Base-by-base conservation (phyloP, 2,329 filamentous ascomycete species). In the Ambrosiella xylebori region DNA sequence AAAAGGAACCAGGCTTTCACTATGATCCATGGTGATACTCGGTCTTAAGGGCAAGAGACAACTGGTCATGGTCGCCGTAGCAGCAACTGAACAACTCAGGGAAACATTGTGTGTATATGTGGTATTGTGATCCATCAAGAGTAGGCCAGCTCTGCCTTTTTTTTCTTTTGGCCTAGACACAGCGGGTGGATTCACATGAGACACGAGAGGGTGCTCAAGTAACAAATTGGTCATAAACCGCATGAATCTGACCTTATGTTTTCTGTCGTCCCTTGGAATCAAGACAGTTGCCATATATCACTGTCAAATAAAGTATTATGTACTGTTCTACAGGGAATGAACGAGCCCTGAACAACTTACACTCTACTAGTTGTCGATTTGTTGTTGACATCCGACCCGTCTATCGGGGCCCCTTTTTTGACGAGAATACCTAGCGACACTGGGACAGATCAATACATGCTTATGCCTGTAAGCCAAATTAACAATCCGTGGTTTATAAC, bases 251-350 rank as follows among this genome's bases (percentile, higher is more conserved):
- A 38, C 13, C 35, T n/a, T 15, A 36, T 38, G 37, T 40, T 39
- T 38, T 15, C 41, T 54, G 52, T 41, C 38, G n/a, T 54, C 39
- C 52, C 36, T 53, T 54, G 47, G 35, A 51, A 47, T 8, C 6
- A 27, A 19, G 17, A 9, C 35, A 27, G 9, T 37, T 51, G 47
- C 47, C 13, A 51, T 27, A 8, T n/a, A 51, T 35, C 47, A 7
- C 47, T 7, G 19, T 51, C 4, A 19, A 51, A 51, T 27, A 17
- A 51, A 15, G 47, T 15, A 51, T 51, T 35, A 7, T n/a, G 27
- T 51, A 51, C 47, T 51, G 47, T 51, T 27, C 19, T 51, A 51
- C 47, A 51, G 47, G 47, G 47, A 51, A 51, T 19, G 47, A 19
- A 51, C 47, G 47, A 51, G 47, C 47, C 47, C 37, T 51, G 17